phyloP scores from a whole-genome alignment of 805 yeast species.

The Ogataea trehaloabstinens region DNA sequence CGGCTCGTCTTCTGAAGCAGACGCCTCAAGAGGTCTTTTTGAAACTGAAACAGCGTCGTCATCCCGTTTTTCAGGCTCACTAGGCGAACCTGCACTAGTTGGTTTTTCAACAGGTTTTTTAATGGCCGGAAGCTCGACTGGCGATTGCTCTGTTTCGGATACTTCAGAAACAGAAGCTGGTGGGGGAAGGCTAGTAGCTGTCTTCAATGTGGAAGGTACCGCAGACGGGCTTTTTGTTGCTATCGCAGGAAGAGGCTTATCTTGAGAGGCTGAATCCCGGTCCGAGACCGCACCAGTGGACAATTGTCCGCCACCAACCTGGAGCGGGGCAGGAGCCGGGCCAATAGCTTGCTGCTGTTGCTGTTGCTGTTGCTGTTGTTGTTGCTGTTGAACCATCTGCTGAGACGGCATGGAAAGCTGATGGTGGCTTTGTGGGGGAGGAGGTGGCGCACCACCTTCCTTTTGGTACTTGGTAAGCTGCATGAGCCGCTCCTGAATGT shows the following conservation, averaged over 20 bases:
- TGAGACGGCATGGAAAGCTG: constrained; percentile 41
- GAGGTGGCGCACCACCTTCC: constrained; percentile 58
- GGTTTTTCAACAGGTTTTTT: background rate
- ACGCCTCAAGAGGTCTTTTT: background rate
- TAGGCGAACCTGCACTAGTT: background rate
- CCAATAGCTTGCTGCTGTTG: constrained; percentile 31
- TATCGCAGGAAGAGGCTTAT: constrained; percentile 7
- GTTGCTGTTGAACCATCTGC: constrained; percentile 37
- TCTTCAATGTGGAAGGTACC: constrained; percentile 4
- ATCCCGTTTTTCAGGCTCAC: background rate
- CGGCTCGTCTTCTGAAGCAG: constrained; percentile 1
- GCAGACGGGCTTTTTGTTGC: constrained; percentile 6
- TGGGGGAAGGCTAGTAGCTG: background rate
- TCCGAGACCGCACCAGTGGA: constrained; percentile 23
- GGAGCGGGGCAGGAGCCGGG: constrained; percentile 29
- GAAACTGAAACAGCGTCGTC: background rate
- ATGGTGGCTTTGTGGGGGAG: constrained; percentile 59
- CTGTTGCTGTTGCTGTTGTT: constrained; percentile 33
- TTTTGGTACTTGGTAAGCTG: constrained; percentile 74
- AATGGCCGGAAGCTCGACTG: background rate
- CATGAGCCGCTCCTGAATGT: constrained; percentile 88
- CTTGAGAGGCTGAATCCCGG: constrained; percentile 6
- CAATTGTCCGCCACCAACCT: constrained; percentile 27
- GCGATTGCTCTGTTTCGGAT: background rate
- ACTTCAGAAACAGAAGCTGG: background rate